Base-by-base conservation (phyloP, 495 filamentous ascomycete genomes). In the Podospora comata region DNA sequence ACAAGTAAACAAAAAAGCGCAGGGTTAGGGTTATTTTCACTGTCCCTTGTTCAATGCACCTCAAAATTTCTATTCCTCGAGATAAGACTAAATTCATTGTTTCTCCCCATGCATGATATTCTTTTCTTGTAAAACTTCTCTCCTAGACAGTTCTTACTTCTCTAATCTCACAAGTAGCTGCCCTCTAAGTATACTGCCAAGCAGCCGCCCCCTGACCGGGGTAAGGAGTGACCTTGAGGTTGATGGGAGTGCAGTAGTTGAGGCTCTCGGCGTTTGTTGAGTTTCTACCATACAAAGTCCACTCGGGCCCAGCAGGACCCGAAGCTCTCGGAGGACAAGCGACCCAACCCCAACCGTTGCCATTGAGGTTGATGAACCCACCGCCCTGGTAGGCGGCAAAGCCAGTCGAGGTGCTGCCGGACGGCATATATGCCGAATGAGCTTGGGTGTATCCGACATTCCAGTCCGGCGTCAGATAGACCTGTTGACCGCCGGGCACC, bases 401-500 rank as follows among this genome's bases (percentile, higher is more conserved):
- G 15, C 81, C 80, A 1, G 80, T 81, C 20, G 70, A 68, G 16
- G 79, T 69, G 60, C 86, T 84, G 11, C 87, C 88, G 0, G 78
- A 48, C 0, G 89, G 88, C 23, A 86, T 84, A 70, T 73, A 80
- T 19, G 81, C 82, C 5, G 85, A 87, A 78, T 91, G 88, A 1
- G 88, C 84, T 57, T 77, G 79, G 2, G 87, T 89, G 81, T 86
- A 91, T 64, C 74, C 77, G 44, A 92, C 75, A 30, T 83, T 80
- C 62, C 89, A 89, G 28, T 79, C 73, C 4, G 84, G 78, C 19
- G 71, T 76, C 44, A 91, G 80, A 76, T 90, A 92, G 77, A 87
- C 82, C 66, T 79, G 77, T 71, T 91, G 88, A 26, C 90, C 89
- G 58, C 88, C 89, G 19, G 90, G 88, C 30, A 91, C 89, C 60